Evolutionary conservation across 139 green algal species (phyloP).

Genomic region (Pleodorina starrii): DNA sequence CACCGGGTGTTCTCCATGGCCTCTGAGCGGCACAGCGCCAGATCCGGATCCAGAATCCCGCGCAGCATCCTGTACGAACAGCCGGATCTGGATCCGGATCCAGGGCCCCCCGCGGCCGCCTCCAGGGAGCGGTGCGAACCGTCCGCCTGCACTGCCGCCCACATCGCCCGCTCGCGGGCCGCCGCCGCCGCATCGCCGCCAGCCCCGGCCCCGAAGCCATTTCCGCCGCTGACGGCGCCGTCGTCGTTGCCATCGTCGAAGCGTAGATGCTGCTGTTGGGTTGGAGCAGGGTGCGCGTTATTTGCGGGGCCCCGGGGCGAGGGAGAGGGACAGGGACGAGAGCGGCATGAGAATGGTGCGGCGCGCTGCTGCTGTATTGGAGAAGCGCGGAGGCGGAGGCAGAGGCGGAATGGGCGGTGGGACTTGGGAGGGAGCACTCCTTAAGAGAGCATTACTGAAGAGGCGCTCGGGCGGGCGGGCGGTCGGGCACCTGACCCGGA

Average conservation of each 20-base stretch:
- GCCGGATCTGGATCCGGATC: neutral
- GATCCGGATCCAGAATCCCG: neutral
- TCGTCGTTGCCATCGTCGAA: too few species aligned
- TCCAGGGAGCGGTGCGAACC: neutral
- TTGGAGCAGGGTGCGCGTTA: neutral
- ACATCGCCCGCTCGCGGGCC: neutral
- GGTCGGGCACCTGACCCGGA: too few species aligned
- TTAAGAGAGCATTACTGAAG: too few species aligned
- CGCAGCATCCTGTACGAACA: slow-evolving; percentile 6
- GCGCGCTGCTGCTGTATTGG: too few species aligned
- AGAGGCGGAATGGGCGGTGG: too few species aligned
- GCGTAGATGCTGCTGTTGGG: neutral
- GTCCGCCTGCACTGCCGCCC: slow-evolving; percentile 20
- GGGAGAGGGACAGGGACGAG: neutral
- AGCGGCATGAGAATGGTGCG: neutral
- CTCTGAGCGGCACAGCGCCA: slow-evolving; percentile 32
- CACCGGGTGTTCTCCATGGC: neutral
- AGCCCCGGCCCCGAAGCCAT: neutral
- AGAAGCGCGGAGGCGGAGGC: too few species aligned
- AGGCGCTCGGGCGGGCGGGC: too few species aligned
- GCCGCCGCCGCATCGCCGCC: neutral
- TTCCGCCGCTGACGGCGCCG: too few species aligned
- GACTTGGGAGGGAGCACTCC: too few species aligned
- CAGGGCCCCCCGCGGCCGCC: too few species aligned
- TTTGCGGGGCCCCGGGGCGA: neutral